Conservation (phyloP, 2,329 filamentous ascomycete genomes). For the Nemania sp. region DNA sequence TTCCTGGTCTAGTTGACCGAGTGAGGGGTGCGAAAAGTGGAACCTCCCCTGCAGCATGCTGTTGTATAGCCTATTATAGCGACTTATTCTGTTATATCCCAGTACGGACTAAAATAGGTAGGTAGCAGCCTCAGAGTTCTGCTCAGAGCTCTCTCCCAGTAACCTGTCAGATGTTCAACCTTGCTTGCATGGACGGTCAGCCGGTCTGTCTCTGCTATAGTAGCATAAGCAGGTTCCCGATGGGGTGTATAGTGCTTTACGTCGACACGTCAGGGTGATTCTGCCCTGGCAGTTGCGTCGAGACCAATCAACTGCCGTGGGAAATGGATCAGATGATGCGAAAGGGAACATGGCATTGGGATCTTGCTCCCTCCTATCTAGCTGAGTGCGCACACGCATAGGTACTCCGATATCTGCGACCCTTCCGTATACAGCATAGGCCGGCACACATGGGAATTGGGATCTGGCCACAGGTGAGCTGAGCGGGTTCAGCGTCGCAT, state of each 20-base stretch:
- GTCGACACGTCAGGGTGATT: neutral
- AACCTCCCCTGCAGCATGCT: neutral
- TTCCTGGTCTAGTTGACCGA: slow-evolving; percentile 1
- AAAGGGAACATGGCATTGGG: neutral
- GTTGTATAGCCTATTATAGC: neutral
- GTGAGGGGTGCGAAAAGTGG: slow-evolving; percentile 12
- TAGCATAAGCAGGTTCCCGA: too few species aligned
- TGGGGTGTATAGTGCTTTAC: neutral
- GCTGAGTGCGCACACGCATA: neutral
- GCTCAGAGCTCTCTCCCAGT: too few species aligned
- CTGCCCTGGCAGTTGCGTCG: too few species aligned
- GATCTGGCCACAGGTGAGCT: slow-evolving; percentile 12
- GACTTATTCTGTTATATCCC: neutral
- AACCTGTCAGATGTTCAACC: neutral
- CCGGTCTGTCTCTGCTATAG: neutral
- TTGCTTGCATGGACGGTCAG: neutral
- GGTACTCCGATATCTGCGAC: neutral
- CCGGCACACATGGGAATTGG: neutral
- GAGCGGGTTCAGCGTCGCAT: slow-evolving; percentile 17
- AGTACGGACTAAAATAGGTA: too few species aligned
- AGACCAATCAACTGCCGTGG: neutral
- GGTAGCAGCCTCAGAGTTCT: too few species aligned
- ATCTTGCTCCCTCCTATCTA: neutral
- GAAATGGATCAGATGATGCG: neutral
- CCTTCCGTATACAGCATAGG: slow-evolving; percentile 6